Evolutionary conservation across 495 filamentous ascomycete genomes (phyloP).

Genomic region (Penicillium subrubescens): DNA sequence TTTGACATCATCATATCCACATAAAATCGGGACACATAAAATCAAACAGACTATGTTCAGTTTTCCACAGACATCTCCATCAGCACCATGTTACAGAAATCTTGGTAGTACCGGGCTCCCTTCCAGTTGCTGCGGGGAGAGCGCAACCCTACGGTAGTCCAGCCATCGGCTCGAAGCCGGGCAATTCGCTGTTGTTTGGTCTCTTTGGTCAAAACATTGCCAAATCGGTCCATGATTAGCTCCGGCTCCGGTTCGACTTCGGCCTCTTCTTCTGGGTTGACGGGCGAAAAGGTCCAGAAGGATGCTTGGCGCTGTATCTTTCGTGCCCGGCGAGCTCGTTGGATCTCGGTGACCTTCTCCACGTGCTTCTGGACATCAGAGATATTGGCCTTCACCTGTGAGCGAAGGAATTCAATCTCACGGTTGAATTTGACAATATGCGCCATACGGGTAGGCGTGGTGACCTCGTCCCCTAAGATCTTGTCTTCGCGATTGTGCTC

Average conservation of each 20-base stretch:
- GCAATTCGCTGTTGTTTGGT: constrained; percentile 39
- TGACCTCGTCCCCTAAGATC: neutral
- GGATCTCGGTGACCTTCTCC: constrained; percentile 26
- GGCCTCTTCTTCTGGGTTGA: constrained; percentile 15
- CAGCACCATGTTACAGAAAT: constrained; percentile 34
- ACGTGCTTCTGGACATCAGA: constrained; percentile 24
- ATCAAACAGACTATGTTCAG: neutral
- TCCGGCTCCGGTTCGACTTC: neutral
- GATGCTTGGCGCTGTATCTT: constrained; percentile 33
- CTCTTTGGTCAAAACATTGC: constrained; percentile 27
- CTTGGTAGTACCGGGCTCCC: constrained; percentile 39
- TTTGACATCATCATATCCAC: neutral
- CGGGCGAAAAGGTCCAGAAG: constrained; percentile 45
- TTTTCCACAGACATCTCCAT: constrained; percentile 33
- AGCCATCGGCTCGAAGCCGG: constrained; percentile 37
- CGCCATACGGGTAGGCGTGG: constrained; percentile 10
- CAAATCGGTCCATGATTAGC: constrained; percentile 20
- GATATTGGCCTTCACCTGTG: constrained; percentile 31
- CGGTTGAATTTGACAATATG: constrained; percentile 27
- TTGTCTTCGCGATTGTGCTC: neutral
- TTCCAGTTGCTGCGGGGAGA: constrained; percentile 38
- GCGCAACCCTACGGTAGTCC: constrained; percentile 38
- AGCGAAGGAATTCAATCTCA: constrained; percentile 27
- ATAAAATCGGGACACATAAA: neutral
- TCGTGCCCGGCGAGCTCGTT: constrained; percentile 28